Evolutionary conservation across 164 flowering plant genomes (phyloP), one percentile per base, ranked within the genome.

Genomic region (Umbilicus rupestris): DNA sequence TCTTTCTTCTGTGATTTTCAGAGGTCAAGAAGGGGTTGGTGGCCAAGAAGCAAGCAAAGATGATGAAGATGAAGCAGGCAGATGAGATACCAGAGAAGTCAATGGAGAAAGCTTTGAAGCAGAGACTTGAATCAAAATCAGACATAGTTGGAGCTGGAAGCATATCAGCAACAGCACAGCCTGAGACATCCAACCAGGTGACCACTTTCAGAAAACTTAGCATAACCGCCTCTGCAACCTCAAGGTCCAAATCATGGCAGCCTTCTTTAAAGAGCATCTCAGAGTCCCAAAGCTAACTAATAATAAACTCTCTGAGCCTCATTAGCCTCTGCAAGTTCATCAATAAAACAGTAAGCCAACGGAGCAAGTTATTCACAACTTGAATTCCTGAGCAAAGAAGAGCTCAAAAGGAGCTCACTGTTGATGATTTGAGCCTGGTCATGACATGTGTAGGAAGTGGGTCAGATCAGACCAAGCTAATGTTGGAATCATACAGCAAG

Each of bases 11-110:
- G n/a, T 69, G 64, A 45, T 58, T 62, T 83, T 66, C 70, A 95
- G 99, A 95, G 73, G 97, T 92, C 20, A 90, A 89, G 97, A 92
- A 87, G 59, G 96, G 88, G 16, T 73, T 95, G 78, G 72, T 73
- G 82, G 97, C 87, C 7, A 94, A 83, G 85, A 95, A 84, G 69
- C 77, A 83, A 29, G 82, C 87, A 8, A 89, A 82, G 83, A n/a
- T n/a, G n/a, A n/a, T n/a, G n/a, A n/a, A n/a, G n/a, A 72, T 39
- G 70, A 68, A 73, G 33, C 28, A 68, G 44, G 84, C 78, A 31
- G 39, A 15, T 5, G 79, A 69, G n/a, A 71, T 68, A 62, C 47
- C 33, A 28, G 71, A 42, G 33, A 76, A 62, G 46, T 47, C 65
- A 16, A 16, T 41, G 66, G 45, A 64, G 47, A 41, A n/a, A n/a